Evolutionary conservation across 192 early-diverging fungal species (phyloP).

Genomic region (Coemansia sp.): DNA sequence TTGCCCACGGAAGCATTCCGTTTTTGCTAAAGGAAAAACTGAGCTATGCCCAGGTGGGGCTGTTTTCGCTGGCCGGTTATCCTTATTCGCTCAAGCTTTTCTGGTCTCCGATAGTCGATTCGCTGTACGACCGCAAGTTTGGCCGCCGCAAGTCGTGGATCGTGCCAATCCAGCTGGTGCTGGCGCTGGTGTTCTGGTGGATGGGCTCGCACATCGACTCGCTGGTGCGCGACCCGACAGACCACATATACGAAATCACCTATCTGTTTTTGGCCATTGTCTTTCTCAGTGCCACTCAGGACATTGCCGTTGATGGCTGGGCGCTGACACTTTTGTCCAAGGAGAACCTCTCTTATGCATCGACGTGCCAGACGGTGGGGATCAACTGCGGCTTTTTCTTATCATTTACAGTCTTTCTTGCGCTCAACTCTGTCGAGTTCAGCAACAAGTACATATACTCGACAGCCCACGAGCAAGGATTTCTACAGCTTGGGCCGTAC

Average conservation of each 20-base stretch:
- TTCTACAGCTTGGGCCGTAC: constrained; percentile 82
- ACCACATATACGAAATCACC: constrained; percentile 62
- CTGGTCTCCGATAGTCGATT: constrained; percentile 98
- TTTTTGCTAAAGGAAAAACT: constrained; percentile 94
- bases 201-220: constrained; percentile 78
- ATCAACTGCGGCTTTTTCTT: constrained; percentile 94
- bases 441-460: constrained; percentile 88
- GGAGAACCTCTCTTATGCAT: constrained; percentile 89
- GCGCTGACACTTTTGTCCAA: constrained; percentile 88
- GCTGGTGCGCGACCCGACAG: constrained; percentile 58
- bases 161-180: constrained; percentile 92
- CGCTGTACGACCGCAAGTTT: constrained; percentile 74
- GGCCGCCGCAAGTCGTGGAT: constrained; percentile 98
- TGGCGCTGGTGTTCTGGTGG: constrained; percentile 75
- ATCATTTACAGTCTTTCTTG: constrained; percentile 95
- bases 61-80: constrained; percentile 93
- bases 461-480: constrained; percentile 62
- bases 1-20: constrained; percentile 88
- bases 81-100: constrained; percentile 97
- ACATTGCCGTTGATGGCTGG: constrained; percentile 83
- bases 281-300: constrained; percentile 95
- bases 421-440: constrained; percentile 92
- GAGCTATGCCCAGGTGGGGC: constrained; percentile 86
- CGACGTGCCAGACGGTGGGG: constrained; percentile 94
- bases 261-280: constrained; percentile 79